Evolutionary conservation across 768 basidiomycete genomes (phyloP), one percentile per base, ranked within the genome.

Genomic region (Chalciporus sphaerocephalus): DNA sequence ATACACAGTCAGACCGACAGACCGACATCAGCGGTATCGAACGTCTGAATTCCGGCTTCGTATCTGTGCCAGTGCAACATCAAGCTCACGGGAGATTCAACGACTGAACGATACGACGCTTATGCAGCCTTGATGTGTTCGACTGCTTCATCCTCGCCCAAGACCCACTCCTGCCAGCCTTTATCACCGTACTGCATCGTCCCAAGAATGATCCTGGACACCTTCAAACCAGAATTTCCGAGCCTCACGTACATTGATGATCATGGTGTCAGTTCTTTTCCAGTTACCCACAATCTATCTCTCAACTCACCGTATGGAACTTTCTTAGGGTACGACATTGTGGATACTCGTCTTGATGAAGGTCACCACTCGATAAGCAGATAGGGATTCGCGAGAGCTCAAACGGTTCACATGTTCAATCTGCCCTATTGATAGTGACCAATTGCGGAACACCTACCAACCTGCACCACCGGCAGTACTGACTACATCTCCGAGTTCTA

Each of bases 131-230:
- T 73, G 25, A 80, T 67, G 43, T 79, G 71, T 42, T 78, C 54
- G 10, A 74, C 41, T 0, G 69, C 64, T 40, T 72, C 64, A 41
- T 74, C 73, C 47, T 78, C 74, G 3, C 67, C 70, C 18, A 76
- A 50, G 7, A 80, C 70, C 80, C 79, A 81, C 4, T 60, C 55
- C 52, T 78, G 72, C 76, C 80, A 83, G 11, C 74, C 69, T 11
- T 73, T 65, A 24, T 56, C 42, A 16, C 64, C 74, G 40, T 74
- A 77, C 32, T 67, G 64, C 74, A 74, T 74, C 36, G 70, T 70
- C 1, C 78, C 77, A 2, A 80, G 64, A 37, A 78, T 75, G 43
- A 76, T 62, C 53, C 60, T 70, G 12, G 77, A 79, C 7, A 81
- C 70, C 58, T 79, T 71, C 21, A 74, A 54, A 12, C 78, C 78